Evolutionary conservation across 2,329 filamentous ascomycete species (phyloP).

Genomic region (Xylaria sp.): DNA sequence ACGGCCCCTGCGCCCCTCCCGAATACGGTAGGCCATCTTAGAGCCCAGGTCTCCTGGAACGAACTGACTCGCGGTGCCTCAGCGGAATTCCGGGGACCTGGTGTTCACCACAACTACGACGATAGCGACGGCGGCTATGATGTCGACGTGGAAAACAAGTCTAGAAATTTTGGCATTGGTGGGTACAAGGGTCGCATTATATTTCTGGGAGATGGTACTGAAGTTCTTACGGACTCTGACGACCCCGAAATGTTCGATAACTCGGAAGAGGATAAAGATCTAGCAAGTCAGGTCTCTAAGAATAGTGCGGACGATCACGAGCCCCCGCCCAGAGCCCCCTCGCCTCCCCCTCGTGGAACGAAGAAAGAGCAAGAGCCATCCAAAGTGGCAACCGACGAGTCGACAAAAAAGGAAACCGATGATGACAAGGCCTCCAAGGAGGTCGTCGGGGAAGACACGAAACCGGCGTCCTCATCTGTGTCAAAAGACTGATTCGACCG

Average conservation of each 20-base stretch:
- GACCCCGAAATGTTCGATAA: slow-evolving; percentile 96
- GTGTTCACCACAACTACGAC: slow-evolving; percentile 83
- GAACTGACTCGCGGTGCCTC: slow-evolving; percentile 50
- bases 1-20: slow-evolving; percentile 97
- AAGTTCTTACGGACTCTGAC: slow-evolving; percentile 87
- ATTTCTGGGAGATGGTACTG: slow-evolving; percentile 92
- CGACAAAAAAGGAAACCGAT: slow-evolving; percentile 43
- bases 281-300: slow-evolving; percentile 84
- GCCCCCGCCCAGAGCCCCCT: slow-evolving; percentile 49
- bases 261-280: slow-evolving; percentile 83
- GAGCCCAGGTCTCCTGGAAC: slow-evolving; percentile 46
- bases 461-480: slow-evolving; percentile 39
- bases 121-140: slow-evolving; percentile 82
- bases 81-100: slow-evolving; percentile 88
- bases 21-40: slow-evolving; percentile 90
- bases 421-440: slow-evolving; percentile 43
- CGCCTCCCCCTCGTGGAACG: slow-evolving; percentile 46
- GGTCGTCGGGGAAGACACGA: slow-evolving; percentile 42
- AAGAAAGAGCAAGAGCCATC: slow-evolving; percentile 45
- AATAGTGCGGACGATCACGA: slow-evolving; percentile 50
- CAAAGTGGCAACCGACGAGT: slow-evolving; percentile 41
- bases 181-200: slow-evolving; percentile 89
- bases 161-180: slow-evolving; percentile 70
- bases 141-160: slow-evolving; percentile 74
- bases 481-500: slow-evolving; percentile 43